These are phyloP conservation scores for Acanthamoeba sp. DNA, from an alignment of 208 protist genomes.

Conservation along the genomic window DNA sequence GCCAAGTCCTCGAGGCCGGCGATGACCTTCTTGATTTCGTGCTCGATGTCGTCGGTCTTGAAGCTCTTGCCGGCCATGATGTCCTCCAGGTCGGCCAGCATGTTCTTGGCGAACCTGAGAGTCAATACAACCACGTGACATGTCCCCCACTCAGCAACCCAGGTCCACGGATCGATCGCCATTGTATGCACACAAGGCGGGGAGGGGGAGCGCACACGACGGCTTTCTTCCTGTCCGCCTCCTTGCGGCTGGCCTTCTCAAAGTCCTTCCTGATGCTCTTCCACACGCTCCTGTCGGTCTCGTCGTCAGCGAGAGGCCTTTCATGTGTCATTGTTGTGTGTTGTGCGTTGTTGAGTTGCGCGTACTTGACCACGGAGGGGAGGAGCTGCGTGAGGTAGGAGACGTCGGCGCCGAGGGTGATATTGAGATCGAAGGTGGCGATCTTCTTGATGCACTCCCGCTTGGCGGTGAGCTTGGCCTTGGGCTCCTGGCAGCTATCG, in stretches of 20 bases:
- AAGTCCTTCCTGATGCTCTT: slow-evolving; percentile 51
- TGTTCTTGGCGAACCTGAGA: slow-evolving; percentile 43
- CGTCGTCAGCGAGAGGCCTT: not conserved
- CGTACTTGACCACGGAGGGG: not conserved
- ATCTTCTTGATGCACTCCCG: slow-evolving; percentile 57
- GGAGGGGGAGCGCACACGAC: not conserved
- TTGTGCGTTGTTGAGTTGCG: not conserved
- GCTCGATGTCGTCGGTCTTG: not conserved
- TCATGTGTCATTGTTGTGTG: not conserved
- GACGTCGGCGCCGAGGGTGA: not conserved
- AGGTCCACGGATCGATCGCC: not conserved
- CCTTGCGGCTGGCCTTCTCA: not conserved
- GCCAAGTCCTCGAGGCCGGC: not conserved
- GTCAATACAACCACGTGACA: no score
- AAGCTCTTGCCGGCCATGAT: slow-evolving; percentile 50
- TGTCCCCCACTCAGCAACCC: no score
- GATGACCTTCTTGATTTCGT: slow-evolving; percentile 26
- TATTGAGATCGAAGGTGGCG: slow-evolving; percentile 12
- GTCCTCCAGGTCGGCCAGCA: slow-evolving; percentile 21
- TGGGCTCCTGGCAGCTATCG: slow-evolving; percentile 20
- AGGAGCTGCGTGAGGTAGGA: not conserved
- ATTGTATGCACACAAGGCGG: not conserved
- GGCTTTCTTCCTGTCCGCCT: slow-evolving; percentile 32
- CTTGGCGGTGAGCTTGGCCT: slow-evolving; percentile 8
- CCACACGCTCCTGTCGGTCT: not conserved